Evolutionary conservation across 73 alveolate species (phyloP), one percentile per base, ranked within the genome.

Genomic region (Paramecium tetraurelia): DNA sequence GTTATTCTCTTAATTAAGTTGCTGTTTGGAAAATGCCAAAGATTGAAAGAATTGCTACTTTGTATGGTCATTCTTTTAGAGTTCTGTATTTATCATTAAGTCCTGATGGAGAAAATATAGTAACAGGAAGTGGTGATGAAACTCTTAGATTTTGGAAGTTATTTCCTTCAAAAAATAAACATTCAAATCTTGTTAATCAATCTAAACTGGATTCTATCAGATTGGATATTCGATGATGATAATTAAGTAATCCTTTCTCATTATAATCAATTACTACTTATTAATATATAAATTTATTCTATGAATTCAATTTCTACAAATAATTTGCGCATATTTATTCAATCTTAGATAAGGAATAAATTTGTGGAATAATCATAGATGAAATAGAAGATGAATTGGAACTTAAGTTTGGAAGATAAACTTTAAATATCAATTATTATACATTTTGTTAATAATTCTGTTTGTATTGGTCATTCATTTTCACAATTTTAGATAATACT

Each of bases 121-220:
- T 97, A n/a, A 97, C 99, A 16, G 99, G 99, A 69, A 98, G 99
- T 35, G 99, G 99, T 2, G 99, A 97, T 94, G 99, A 97, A 85
- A 97, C 99, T 48, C 92, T 97, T 72, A 89, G 98, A 75, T 97
- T 97, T 85, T 97, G 99, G 99, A 97, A 96, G 57, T 95, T 97
- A 20, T 97, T 97, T 94, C 99, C 99, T 4, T 72, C 40, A n/a
- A 72, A 72, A 43, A 72, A 43, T 20, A 72, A 31, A 21, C 35
- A 72, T 72, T 9, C 44, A 11, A 21, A 31, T 27, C 29, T 33
- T 11, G 27, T 33, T 63, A 63, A 33, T 33, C 46, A 27, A 27
- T 63, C 84, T 63, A 33, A 63, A 63, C 27, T 63, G 27, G 84
- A 63, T 12, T 11, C 84, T 6, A 33, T 63, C 8, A 63, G 84